Conservation (phyloP, 495 filamentous ascomycete species). For the Neurospora terricola region DNA sequence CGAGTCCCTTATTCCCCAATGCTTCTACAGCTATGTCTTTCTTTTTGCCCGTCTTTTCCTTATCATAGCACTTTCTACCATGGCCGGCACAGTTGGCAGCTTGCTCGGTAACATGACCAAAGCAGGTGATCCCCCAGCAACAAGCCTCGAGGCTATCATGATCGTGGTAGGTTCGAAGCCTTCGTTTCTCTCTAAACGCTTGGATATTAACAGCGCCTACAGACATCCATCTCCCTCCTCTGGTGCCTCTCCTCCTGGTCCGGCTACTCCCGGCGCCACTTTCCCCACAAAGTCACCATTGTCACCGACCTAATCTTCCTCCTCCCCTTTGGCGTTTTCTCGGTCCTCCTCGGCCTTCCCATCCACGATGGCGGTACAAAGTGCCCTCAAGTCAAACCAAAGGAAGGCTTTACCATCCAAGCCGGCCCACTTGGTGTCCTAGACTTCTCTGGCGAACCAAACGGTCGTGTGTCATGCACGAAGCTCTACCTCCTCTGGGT, state of each 20-base stretch:
- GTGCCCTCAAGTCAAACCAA: background rate
- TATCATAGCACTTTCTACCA: conserved; percentile 43
- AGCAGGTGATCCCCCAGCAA: conserved; percentile 49
- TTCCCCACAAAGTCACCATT: conserved; percentile 59
- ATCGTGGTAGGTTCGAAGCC: conserved; percentile 54
- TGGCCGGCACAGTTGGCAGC: conserved; percentile 69
- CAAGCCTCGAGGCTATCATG: conserved; percentile 63
- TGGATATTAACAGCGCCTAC: too few relatives aligned
- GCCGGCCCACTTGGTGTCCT: background rate
- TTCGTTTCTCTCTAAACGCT: too few relatives aligned
- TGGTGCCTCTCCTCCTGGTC: conserved; percentile 68
- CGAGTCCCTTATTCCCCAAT: background rate
- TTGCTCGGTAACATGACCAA: conserved; percentile 64
- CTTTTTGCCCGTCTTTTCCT: background rate
- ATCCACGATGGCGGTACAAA: conserved; percentile 41
- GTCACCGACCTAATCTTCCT: conserved; percentile 58
- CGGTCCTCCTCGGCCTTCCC: conserved; percentile 66
- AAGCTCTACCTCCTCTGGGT: background rate
- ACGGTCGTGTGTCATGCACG: background rate
- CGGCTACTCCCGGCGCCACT: conserved; percentile 64
- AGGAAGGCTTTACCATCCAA: background rate
- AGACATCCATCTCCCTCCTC: too few relatives aligned
- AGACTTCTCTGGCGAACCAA: background rate
- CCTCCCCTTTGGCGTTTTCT: conserved; percentile 60
- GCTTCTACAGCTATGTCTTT: background rate